These are phyloP conservation scores for Barnettozyma sucrosica DNA, from an alignment of 805 yeast genomes.

Conservation along the genomic window DNA sequence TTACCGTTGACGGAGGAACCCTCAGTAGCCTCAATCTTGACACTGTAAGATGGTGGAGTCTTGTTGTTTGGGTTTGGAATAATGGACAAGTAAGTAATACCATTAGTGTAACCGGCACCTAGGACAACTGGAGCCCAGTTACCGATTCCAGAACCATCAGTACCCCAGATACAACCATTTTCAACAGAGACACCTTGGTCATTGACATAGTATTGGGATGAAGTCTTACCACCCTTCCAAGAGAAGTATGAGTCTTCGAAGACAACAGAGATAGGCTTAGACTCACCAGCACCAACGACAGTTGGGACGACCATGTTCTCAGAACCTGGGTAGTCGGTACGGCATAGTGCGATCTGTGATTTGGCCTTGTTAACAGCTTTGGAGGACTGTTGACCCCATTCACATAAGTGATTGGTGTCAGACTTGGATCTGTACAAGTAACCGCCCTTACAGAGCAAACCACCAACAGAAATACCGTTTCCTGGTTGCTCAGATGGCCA, in stretches of 20 bases:
- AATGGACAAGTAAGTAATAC: slow-evolving; percentile 74
- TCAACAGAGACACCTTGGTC: slow-evolving; percentile 86
- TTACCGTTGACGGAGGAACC: slow-evolving; percentile 60
- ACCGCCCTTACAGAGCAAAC: slow-evolving; percentile 80
- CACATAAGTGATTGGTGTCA: slow-evolving; percentile 66
- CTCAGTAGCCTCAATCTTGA: slow-evolving; percentile 69
- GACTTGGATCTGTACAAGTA: slow-evolving; percentile 77
- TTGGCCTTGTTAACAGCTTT: slow-evolving; percentile 57
- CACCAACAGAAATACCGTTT: slow-evolving; percentile 90
- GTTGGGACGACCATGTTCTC: slow-evolving; percentile 98
- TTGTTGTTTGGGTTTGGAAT: slow-evolving; percentile 93
- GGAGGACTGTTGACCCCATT: slow-evolving; percentile 76
- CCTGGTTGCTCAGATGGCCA: slow-evolving; percentile 90
- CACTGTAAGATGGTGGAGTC: slow-evolving; percentile 62
- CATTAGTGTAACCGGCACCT: slow-evolving; percentile 78
- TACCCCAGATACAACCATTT: slow-evolving; percentile 96
- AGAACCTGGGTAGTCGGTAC: slow-evolving; percentile 99
- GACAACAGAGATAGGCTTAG: slow-evolving; percentile 71
- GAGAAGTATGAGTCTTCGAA: slow-evolving; percentile 69
- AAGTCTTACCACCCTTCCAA: slow-evolving; percentile 79
- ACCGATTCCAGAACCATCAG: slow-evolving; percentile 72
- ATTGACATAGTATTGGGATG: slow-evolving; percentile 96
- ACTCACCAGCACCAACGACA: slow-evolving; percentile 59
- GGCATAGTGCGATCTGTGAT: slow-evolving; percentile 80
- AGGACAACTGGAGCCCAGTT: slow-evolving; percentile 97